Base-by-base conservation (phyloP, 2,329 filamentous ascomycete species). In the Fusarium agapanthi region DNA sequence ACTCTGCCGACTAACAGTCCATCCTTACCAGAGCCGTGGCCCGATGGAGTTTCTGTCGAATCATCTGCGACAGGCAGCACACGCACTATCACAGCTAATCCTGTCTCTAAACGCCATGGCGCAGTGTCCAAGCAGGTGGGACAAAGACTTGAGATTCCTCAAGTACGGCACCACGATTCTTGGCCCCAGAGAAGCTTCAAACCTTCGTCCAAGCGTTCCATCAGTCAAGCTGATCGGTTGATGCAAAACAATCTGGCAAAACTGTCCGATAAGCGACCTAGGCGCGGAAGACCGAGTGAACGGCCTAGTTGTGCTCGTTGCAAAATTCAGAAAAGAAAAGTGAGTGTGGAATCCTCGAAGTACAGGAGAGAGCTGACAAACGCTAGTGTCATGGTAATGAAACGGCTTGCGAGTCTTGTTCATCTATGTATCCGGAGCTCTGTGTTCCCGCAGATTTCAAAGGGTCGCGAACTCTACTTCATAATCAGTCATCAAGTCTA, bases 301-400 rank as follows among this genome's bases (percentile, higher is more conserved):
- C 16, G 53, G 9, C n/a, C n/a, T 1, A 56, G 53, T 0, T 56
- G 53, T 7, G 13, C n/a, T 0, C 53, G 38, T 6, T 56, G 53
- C 10, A 56, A 34, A 5, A 34, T 45, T 34, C 30, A 43, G 30
- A 56, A 45, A 15, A 34, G 8, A 22, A 34, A 0, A 22, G 53
- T 56, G n/a, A 34, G 30, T 10, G 3, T 3, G 3, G 0, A 32
- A 13, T 0, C n/a, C 5, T 44, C 9, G 6, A 24, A n/a, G 0
- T 4, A 4, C 0, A 18, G 3, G 20, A 13, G 20, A 40, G 20
- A 20, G 10, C 51, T 54, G 0, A 54, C 14, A 54, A 37, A 1
- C 2, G 12, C 10, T 15, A 56, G 53, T 56, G 53, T 18, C 4
- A 1, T 26, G 53, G 53, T 0, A 5, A 44, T 5, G 12, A 22